Conservation (phyloP, 2,329 filamentous ascomycete genomes). For the Scortechinia acanthostroma region DNA sequence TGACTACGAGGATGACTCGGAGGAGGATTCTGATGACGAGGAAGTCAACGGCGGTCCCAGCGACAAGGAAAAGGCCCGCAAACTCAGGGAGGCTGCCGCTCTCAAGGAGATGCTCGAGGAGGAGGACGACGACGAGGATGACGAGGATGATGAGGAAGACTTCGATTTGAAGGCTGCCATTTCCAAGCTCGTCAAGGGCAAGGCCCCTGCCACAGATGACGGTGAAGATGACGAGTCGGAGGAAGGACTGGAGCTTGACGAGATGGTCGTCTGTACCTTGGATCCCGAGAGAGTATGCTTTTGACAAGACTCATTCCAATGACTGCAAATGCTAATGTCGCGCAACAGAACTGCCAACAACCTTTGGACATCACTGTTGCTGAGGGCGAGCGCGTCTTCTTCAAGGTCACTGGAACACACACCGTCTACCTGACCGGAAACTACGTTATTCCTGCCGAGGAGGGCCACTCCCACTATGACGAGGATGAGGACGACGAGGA, state of each 20-base stretch:
- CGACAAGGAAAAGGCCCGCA: conserved; percentile 83
- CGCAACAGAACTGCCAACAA: conserved; percentile 95
- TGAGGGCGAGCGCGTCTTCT: conserved; percentile 85
- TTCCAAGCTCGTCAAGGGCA: conserved; percentile 38
- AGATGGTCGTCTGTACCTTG: conserved; percentile 91
- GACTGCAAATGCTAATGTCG: background rate
- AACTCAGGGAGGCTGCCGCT: conserved; percentile 72
- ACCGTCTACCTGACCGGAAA: conserved; percentile 90
- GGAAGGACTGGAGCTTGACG: conserved; percentile 66
- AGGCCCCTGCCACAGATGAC: conserved; percentile 36
- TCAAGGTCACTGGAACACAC: conserved; percentile 84
- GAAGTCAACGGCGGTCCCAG: conserved; percentile 84
- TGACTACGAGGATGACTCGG: conserved; percentile 32
- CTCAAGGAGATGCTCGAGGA: conserved; percentile 72
- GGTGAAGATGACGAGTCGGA: conserved; percentile 53
- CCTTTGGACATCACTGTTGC: conserved; percentile 85
- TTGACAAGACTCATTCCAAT: conserved; percentile 4
- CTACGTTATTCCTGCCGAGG: conserved; percentile 71
- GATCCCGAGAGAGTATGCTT: conserved; percentile 77
- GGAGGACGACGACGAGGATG: conserved; percentile 43
- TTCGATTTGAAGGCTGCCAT: conserved; percentile 1
- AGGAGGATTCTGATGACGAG: conserved; percentile 54
- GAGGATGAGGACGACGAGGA: conserved; percentile 49
- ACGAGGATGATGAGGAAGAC: conserved; percentile 27
- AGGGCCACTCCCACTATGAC: conserved; percentile 55